Conservation (phyloP, 2,329 filamentous ascomycete species). For the Penicillium hesseltinei region DNA sequence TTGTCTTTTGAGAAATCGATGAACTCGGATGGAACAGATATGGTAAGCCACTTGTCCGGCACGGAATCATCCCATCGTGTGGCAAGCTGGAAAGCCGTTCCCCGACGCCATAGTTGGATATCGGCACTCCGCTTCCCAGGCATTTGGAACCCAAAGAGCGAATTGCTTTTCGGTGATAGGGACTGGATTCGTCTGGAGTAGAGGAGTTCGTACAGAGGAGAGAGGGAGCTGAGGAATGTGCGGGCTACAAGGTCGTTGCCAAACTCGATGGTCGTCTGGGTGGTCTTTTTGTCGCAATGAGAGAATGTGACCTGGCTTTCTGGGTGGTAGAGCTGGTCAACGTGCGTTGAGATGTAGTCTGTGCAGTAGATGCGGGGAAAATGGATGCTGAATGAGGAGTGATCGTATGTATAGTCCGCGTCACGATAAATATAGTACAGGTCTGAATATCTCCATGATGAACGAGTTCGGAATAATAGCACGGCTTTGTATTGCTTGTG, state of each 20-base stretch:
- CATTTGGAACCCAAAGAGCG: conserved; percentile 22
- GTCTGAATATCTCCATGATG: conserved; percentile 27
- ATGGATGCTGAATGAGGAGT: conserved; percentile 23
- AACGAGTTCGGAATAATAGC: conserved; percentile 19
- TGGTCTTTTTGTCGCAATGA: conserved; percentile 29
- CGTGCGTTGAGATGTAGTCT: conserved; percentile 33
- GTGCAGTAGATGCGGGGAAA: conserved; percentile 28
- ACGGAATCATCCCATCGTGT: conserved; percentile 29
- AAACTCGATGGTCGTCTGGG: conserved; percentile 21
- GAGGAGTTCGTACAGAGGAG: conserved; percentile 26
- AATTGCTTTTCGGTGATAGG: conserved; percentile 27
- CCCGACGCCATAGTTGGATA: conserved; percentile 32
- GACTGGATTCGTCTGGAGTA: conserved; percentile 29
- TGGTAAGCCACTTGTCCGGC: conserved; percentile 31
- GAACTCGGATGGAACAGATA: conserved; percentile 19
- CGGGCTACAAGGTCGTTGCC: conserved; percentile 18
- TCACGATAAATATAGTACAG: conserved; percentile 33
- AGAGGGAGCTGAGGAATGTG: conserved; percentile 30
- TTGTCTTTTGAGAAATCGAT: conserved; percentile 20
- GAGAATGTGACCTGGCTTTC: conserved; percentile 28
- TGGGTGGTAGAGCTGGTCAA: conserved; percentile 29
- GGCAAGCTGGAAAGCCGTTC: conserved; percentile 24
- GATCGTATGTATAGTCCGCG: conserved; percentile 28
- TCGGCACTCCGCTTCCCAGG: conserved; percentile 29
- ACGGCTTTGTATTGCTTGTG: conserved; percentile 35